phyloP scores from a whole-genome alignment of 495 filamentous ascomycete genomes.

The Cercophora scortea region DNA sequence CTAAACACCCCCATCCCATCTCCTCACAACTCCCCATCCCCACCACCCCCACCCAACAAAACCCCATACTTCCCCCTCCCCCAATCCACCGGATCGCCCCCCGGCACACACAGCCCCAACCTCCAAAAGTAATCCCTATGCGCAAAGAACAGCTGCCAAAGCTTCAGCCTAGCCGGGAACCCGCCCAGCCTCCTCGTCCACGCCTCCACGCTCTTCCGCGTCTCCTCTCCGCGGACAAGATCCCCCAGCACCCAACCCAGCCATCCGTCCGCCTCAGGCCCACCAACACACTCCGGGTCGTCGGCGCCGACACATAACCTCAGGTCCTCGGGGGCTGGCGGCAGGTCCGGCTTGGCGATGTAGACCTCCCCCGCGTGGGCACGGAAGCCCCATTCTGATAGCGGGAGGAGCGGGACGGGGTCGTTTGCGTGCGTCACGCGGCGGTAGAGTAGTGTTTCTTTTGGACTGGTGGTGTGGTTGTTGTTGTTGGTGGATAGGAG shows the following conservation, averaged over 20 bases:
- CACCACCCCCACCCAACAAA: slow-evolving; percentile 4
- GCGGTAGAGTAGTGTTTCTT: slow-evolving; percentile 47
- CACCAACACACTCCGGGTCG: slow-evolving; percentile 64
- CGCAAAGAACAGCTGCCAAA: slow-evolving; percentile 89
- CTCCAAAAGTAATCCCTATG: slow-evolving; percentile 97
- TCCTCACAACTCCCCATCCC: not conserved
- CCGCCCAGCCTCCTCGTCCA: slow-evolving; percentile 4
- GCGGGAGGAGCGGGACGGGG: slow-evolving; percentile 81
- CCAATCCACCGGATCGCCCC: slow-evolving; percentile 67
- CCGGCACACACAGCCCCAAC: slow-evolving; percentile 81
- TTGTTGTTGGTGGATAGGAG: no score
- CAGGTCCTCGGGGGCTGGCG: slow-evolving; percentile 62
- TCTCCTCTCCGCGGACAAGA: slow-evolving; percentile 7
- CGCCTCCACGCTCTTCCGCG: slow-evolving; percentile 13
- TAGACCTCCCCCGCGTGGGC: slow-evolving; percentile 83
- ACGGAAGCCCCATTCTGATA: slow-evolving; percentile 78
- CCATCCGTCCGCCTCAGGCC: slow-evolving; percentile 33
- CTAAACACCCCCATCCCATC: not conserved
- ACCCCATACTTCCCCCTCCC: slow-evolving; percentile 39
- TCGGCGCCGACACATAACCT: slow-evolving; percentile 59
- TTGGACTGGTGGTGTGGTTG: not conserved
- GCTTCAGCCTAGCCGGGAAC: slow-evolving; percentile 57
- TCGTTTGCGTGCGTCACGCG: slow-evolving; percentile 81
- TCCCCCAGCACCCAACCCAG: slow-evolving; percentile 4
- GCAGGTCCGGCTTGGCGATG: slow-evolving; percentile 62